Base-by-base conservation (phyloP, 805 yeast genomes). In the Torulaspora maleeae region DNA sequence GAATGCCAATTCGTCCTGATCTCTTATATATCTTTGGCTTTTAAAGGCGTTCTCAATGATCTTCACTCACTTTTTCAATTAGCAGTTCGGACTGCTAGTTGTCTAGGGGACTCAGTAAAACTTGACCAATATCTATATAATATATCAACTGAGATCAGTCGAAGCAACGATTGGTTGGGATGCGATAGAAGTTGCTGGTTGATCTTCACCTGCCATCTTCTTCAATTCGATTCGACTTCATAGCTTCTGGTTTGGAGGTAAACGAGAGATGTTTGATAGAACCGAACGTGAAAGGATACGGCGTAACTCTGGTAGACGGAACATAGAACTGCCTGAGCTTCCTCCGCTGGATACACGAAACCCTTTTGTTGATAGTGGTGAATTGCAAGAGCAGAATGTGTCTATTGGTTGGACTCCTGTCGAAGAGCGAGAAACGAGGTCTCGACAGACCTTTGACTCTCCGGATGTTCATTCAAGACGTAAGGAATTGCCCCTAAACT, bases 281-380 rank as follows among this genome's bases (percentile, higher is more conserved):
- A 38, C 28, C 11, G 24, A 34, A 9, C 33, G 12, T 27, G 39
- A 44, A 11, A 39, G 27, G 20, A 13, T 27, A 11, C 22, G 32
- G 17, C 36, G 41, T 8, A 24, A 28, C 15, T n/a, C 34, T 19
- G 25, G 20, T 10, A 29, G 29, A 12, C 33, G 29, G 13, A 36
- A 33, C 24, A 42, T 51, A n/a, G 37, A 44, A 15, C 36, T 63
- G 27, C 67, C 67, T 1, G 50, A 52, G 35, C 48, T 63, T 32
- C 66, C 67, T 15, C 67, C 67, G 5, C 47, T 63, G 33, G 46
- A 52, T 22, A 61, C 65, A 8, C 43, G 56, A 29, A 48, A 45
- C 13, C 49, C 58, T 8, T 53, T 55, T 36, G 36, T 41, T 5
- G 62, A 56, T 8, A 32, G 25, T 27, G 36, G 32, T 5, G 40